Evolutionary conservation across 108 stramenopile species (phyloP).

Genomic region (Skeletonema costatum): DNA sequence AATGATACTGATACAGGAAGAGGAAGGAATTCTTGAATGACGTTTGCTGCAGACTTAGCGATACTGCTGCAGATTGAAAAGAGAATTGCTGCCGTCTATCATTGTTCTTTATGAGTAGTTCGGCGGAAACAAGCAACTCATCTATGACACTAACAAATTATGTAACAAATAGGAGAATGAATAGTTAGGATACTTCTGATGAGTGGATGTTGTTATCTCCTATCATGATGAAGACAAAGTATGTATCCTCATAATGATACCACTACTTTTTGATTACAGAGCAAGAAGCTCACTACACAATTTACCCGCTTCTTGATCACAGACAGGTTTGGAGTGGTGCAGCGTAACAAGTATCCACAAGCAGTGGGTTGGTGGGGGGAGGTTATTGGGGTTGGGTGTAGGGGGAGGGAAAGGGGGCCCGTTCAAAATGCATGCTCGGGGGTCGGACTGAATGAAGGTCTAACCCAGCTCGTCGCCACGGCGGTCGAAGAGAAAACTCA

Average conservation of each 20-base stretch:
- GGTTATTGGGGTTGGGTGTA: neutral
- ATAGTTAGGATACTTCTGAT: neutral
- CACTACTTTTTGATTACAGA: no score
- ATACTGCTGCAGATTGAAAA: conserved; percentile 17
- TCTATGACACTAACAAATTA: neutral
- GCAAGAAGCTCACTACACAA: neutral
- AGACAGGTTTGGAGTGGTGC: neutral
- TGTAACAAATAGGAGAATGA: neutral
- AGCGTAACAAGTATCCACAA: neutral
- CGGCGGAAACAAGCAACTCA: neutral
- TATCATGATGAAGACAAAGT: no score
- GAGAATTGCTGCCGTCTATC: neutral
- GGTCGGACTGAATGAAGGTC: conserved; percentile 33
- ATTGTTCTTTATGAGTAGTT: neutral
- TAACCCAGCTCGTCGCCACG: conserved; percentile 43
- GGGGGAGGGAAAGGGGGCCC: conserved; percentile 28
- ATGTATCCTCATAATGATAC: no score
- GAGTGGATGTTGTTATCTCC: no score
- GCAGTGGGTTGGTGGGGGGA: neutral
- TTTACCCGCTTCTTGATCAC: neutral
- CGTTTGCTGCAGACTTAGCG: conserved; percentile 10
- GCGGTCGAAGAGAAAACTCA: conserved; percentile 8
- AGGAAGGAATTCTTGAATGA: conserved; percentile 19
- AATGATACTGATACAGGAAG: neutral
- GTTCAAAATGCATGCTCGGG: conserved; percentile 41